Conservation (phyloP, 2,329 filamentous ascomycete species). For the Monosporascus sp. region DNA sequence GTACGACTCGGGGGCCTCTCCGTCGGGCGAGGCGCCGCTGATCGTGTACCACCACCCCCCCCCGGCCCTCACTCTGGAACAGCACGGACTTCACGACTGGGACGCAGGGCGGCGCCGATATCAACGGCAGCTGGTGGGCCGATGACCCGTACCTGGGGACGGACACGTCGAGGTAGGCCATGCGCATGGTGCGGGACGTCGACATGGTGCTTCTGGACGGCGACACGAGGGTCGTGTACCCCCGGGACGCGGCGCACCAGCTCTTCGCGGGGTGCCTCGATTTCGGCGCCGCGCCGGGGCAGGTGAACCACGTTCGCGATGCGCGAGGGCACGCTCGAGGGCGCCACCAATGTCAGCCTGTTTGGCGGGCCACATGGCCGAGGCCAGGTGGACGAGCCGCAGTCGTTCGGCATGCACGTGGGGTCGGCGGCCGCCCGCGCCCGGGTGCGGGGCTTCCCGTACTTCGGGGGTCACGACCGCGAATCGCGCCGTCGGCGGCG, state of each 20-base stretch:
- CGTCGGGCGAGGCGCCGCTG: too few species aligned
- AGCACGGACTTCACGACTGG: background rate
- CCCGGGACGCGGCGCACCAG: conserved; percentile 13
- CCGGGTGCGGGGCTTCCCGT: conserved; percentile 24
- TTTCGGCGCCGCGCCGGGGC: conserved; percentile 11
- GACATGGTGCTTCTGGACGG: conserved; percentile 15
- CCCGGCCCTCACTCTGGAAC: too few species aligned
- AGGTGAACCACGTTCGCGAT: conserved; percentile 13
- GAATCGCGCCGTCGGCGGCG: conserved; percentile 25
- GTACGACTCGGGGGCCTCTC: too few species aligned
- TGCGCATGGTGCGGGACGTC: conserved; percentile 4
- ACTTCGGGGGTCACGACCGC: conserved; percentile 31
- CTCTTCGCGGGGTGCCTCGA: conserved; percentile 21
- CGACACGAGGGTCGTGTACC: conserved; percentile 15
- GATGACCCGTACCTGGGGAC: conserved; percentile 1
- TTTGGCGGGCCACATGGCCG: conserved; percentile 1
- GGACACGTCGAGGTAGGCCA: background rate
- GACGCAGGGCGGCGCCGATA: background rate
- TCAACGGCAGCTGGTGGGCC: background rate
- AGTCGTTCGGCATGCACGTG: conserved; percentile 35
- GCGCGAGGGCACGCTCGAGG: background rate
- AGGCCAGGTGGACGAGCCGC: conserved; percentile 22
- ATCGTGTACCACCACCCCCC: too few species aligned
- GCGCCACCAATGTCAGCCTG: background rate
- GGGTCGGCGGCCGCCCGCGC: conserved; percentile 19